Conservation (phyloP, 805 yeast genomes). For the Kregervanrija delftensis region DNA sequence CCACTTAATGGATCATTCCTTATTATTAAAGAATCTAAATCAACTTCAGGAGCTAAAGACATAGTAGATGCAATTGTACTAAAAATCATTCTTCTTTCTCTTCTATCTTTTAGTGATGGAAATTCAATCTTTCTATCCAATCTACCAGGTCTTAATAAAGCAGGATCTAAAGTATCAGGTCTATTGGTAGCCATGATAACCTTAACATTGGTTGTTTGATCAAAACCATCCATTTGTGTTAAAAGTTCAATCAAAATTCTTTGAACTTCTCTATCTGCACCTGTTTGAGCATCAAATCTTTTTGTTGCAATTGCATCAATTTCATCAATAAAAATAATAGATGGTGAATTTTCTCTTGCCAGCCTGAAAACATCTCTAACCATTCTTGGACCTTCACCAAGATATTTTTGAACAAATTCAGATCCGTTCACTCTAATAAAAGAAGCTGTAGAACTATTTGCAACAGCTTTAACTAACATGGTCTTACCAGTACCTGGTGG, state of each 20-base stretch:
- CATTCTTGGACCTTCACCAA: slow-evolving; percentile 99
- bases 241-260: slow-evolving; percentile 91
- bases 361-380: slow-evolving; percentile 96
- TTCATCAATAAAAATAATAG: slow-evolving; percentile 96
- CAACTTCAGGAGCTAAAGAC: slow-evolving; percentile 98
- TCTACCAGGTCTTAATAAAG: slow-evolving; percentile 96
- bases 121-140: slow-evolving; percentile 97
- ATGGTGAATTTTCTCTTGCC: slow-evolving; percentile 96
- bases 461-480: slow-evolving; percentile 98
- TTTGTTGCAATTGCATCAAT: slow-evolving; percentile 98
- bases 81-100: slow-evolving; percentile 95
- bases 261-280: slow-evolving; percentile 99
- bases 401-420: slow-evolving; percentile 94
- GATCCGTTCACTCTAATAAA: slow-evolving; percentile 97
- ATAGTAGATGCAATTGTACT: slow-evolving; percentile 93
- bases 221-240: slow-evolving; percentile 99
- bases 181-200: slow-evolving; percentile 99
- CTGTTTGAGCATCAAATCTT: slow-evolving; percentile 98
- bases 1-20: slow-evolving; percentile 97
- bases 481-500: slow-evolving; percentile 99
- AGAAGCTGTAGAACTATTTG: slow-evolving; percentile 91
- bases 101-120: slow-evolving; percentile 91
- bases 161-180: slow-evolving; percentile 99
- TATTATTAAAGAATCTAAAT: slow-evolving; percentile 86
- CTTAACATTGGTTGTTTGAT: slow-evolving; percentile 89